Evolutionary conservation across 1,284 basidiomycete genomes (phyloP).

Genomic region (Mycena citricolor): DNA sequence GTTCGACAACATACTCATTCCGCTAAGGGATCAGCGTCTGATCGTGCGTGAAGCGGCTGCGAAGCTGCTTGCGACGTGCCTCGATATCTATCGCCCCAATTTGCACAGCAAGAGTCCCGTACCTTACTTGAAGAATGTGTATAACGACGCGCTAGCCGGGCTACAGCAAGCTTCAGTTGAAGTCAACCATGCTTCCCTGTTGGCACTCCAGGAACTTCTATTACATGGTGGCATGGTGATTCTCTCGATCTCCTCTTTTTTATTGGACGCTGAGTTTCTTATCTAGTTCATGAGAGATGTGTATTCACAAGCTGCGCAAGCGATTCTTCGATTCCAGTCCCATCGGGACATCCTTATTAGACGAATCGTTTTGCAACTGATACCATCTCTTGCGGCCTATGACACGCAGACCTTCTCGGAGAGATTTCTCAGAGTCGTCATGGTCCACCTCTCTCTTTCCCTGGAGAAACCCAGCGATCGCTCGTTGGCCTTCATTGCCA

Average conservation of each 20-base stretch:
- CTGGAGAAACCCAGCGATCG: conserved; percentile 90
- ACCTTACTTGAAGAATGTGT: conserved; percentile 78
- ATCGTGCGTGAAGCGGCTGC: conserved; percentile 90
- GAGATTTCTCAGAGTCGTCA: conserved; percentile 87
- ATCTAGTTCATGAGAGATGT: conserved; percentile 89
- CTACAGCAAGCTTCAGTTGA: conserved; percentile 81
- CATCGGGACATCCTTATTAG: conserved; percentile 86
- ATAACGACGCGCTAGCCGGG: conserved; percentile 88
- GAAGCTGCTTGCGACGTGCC: conserved; percentile 84
- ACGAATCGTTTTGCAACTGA: conserved; percentile 91
- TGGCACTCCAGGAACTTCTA: conserved; percentile 91
- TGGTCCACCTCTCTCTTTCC: conserved; percentile 87
- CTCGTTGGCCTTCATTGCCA: conserved; percentile 84
- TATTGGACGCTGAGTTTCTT: conserved; percentile 6
- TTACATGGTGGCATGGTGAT: conserved; percentile 90
- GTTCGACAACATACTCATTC: conserved; percentile 88
- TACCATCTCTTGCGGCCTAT: conserved; percentile 92
- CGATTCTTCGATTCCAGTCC: conserved; percentile 87
- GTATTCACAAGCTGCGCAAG: conserved; percentile 87
- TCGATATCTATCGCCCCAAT: conserved; percentile 79
- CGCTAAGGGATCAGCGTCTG: conserved; percentile 80
- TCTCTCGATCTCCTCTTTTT: conserved; percentile 9
- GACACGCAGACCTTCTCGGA: conserved; percentile 90
- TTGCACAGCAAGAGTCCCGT: conserved; percentile 64
- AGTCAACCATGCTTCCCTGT: conserved; percentile 89